phyloP scores from a whole-genome alignment of 2,329 filamentous ascomycete species.

The Fusarium fracticaudum region DNA sequence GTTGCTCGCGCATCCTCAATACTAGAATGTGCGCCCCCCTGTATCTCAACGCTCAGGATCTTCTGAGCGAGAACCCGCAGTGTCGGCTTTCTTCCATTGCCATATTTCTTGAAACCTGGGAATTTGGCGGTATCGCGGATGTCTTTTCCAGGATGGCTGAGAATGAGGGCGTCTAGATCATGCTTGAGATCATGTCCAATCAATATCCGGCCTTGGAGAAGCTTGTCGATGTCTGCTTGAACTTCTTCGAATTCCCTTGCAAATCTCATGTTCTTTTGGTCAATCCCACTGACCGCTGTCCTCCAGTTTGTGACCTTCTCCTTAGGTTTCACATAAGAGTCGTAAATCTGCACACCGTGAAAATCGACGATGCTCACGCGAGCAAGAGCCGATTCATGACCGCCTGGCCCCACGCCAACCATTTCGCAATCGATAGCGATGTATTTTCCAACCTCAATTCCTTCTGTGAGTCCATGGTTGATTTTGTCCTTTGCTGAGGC shows the following conservation, averaged over 20 bases:
- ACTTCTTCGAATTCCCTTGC: conserved; percentile 81
- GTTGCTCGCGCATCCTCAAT: conserved; percentile 85
- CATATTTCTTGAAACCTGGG: conserved; percentile 75
- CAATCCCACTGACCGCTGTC: conserved; percentile 85
- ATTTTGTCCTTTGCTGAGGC: conserved; percentile 60
- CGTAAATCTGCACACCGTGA: conserved; percentile 91
- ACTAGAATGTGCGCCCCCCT: conserved; percentile 71
- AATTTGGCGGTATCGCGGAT: conserved; percentile 87
- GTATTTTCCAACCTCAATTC: conserved; percentile 84
- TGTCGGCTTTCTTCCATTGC: conserved; percentile 74
- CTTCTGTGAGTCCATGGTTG: conserved; percentile 70
- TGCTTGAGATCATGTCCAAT: conserved; percentile 88
- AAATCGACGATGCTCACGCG: conserved; percentile 93
- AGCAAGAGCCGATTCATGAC: conserved; percentile 79
- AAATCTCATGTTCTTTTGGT: conserved; percentile 74
- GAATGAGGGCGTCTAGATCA: conserved; percentile 77
- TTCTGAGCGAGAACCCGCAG: conserved; percentile 67
- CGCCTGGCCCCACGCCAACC: conserved; percentile 84
- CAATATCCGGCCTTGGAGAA: conserved; percentile 77
- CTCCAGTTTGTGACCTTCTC: conserved; percentile 90
- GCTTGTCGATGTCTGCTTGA: conserved; percentile 73
- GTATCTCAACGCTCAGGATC: conserved; percentile 69
- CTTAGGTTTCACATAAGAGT: conserved; percentile 85
- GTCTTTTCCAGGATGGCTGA: conserved; percentile 81
- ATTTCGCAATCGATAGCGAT: conserved; percentile 97